These are phyloP conservation scores for Boletus speciosus DNA, from an alignment of 768 basidiomycete species.

Conservation along the genomic window DNA sequence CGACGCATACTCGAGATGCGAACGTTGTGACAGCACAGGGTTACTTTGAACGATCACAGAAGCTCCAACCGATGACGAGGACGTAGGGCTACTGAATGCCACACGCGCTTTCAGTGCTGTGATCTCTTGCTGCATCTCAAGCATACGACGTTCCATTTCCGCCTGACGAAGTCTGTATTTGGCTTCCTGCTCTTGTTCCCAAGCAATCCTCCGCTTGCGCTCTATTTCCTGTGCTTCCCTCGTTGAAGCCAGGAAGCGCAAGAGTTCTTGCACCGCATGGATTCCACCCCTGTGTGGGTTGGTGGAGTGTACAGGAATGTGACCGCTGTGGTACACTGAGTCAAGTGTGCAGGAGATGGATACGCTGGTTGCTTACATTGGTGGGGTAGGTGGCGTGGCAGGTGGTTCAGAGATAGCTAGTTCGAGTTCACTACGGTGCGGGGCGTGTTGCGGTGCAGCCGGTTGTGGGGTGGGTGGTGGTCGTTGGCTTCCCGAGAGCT, in stretches of 20 bases:
- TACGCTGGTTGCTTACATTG: slow-evolving; percentile 33
- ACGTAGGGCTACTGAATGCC: slow-evolving; percentile 17
- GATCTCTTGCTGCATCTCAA: slow-evolving; percentile 54
- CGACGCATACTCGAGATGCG: slow-evolving; percentile 7
- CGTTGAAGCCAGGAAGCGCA: slow-evolving; percentile 54
- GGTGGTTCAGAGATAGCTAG: slow-evolving; percentile 49
- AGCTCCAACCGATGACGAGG: slow-evolving; percentile 4
- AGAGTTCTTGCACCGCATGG: slow-evolving; percentile 55
- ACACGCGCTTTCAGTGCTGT: slow-evolving; percentile 42
- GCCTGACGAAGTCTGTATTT: slow-evolving; percentile 51
- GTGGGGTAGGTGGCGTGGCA: slow-evolving; percentile 28
- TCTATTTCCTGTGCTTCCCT: slow-evolving; percentile 62
- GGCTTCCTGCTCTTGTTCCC: slow-evolving; percentile 71
- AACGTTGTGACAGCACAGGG: slow-evolving; percentile 1
- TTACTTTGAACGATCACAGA: slow-evolving; percentile 1
- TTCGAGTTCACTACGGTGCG: slow-evolving; percentile 64
- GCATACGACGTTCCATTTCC: slow-evolving; percentile 55
- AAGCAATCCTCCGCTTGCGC: slow-evolving; percentile 51
- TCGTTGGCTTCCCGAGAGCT: slow-evolving; percentile 15
- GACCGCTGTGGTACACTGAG: slow-evolving; percentile 4
- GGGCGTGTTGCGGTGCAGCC: slow-evolving; percentile 40
- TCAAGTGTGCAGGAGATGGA: background rate
- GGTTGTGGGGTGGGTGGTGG: slow-evolving; percentile 27
- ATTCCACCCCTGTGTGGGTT: slow-evolving; percentile 35
- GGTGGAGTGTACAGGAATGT: slow-evolving; percentile 16